These are phyloP conservation scores for Cladosporium halotolerans DNA, from an alignment of 2,329 filamentous ascomycete genomes.

Conservation along the genomic window DNA sequence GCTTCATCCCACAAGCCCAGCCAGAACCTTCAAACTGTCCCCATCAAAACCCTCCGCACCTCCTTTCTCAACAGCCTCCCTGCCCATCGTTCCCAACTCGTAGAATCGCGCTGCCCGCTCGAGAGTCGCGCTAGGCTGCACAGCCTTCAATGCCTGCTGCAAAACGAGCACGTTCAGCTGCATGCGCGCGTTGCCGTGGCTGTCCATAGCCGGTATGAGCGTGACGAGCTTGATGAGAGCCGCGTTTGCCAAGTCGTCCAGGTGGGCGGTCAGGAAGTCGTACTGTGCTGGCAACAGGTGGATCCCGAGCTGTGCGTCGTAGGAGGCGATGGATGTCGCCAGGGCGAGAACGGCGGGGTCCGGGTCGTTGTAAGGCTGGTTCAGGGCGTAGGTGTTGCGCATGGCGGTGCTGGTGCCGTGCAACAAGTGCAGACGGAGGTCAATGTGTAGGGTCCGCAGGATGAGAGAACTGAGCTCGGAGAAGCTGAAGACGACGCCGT, in stretches of 20 bases:
- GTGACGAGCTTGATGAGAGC: conserved; percentile 66
- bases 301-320: conserved; percentile 72
- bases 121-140: conserved; percentile 65
- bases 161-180: conserved; percentile 90
- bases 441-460: conserved; percentile 79
- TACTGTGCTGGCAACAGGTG: conserved; percentile 65
- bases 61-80: conserved; percentile 34
- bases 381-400: conserved; percentile 44
- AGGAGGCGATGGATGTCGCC: conserved; percentile 76
- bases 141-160: conserved; percentile 89
- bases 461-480: conserved; percentile 72
- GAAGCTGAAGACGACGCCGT: conserved; percentile 77
- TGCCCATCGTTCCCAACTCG: conserved; percentile 57
- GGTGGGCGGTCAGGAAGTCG: conserved; percentile 66
- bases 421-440: conserved; percentile 78
- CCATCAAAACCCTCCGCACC: conserved; percentile 30
- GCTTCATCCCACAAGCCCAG: conserved; percentile 28
- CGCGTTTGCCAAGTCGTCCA: conserved; percentile 71
- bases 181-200: conserved; percentile 75
- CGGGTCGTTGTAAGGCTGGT: conserved; percentile 69
- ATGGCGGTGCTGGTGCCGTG: conserved; percentile 63
- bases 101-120: conserved; percentile 62
- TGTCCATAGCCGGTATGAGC: conserved; percentile 76
- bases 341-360: conserved; percentile 75
- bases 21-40: conserved; percentile 35